Base-by-base conservation (phyloP, 2,329 filamentous ascomycete species). In the Penicillium sp. region DNA sequence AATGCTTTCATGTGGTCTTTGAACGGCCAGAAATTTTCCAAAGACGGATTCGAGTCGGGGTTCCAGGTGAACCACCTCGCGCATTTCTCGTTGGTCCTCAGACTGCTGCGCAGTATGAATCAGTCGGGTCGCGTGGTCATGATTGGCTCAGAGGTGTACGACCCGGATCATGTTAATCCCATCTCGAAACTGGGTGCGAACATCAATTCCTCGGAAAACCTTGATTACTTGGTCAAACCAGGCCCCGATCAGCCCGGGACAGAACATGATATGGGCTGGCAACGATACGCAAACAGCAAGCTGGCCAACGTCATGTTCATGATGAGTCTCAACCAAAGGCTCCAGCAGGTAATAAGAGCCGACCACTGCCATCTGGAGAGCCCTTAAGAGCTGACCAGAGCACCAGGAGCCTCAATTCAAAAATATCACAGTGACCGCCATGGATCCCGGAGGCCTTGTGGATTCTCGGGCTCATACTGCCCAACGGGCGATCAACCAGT, bases 291-390 rank as follows among this genome's bases (percentile, higher is more conserved):
- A 9, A 39, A 39, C 13, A 38, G 39, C 32, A 46, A 46, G 8
- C 17, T 46, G 16, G 43, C 43, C 15, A 43, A 38, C 18, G 43
- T 46, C 8, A 46, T 42, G 35, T 43, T 43, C 23, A 46, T 46
- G 40, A 26, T 36, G 6, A 42, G 31, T 19, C 21, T 46, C 16
- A 46, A 46, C 11, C 7, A 31, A 13, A 32, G 35, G 20, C 35
- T 46, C 9, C 15, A 36, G 18, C 23, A 39, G 32, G 43, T 43
- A 34, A 4, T 19, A 33, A n/a, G 31, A 2, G 4, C 6, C 14
- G 4, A 10, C 4, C 7, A 4, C 9, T 7, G 7, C 14, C 14
- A 7, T 11, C n/a, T 11, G 25, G n/a, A 8, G 7, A 3, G 14
- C 7, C n/a, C n/a, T n/a, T n/a, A n/a, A n/a, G n/a, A n/a, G n/a